Base-by-base conservation (phyloP, 2,329 filamentous ascomycete species). In the Claviceps arundinis region DNA sequence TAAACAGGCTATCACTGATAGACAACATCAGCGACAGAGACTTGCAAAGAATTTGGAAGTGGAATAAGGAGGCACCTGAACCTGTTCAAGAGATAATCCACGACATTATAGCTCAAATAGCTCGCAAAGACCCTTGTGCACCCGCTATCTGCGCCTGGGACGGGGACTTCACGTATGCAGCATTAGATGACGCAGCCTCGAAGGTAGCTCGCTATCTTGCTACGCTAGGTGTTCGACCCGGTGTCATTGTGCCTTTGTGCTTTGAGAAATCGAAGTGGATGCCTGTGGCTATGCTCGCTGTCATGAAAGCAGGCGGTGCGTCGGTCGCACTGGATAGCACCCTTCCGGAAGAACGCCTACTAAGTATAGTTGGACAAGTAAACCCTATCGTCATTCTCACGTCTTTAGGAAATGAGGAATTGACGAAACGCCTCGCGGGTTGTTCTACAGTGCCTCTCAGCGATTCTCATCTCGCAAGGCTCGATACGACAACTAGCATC, bases 241-340 rank as follows among this genome's bases (percentile, higher is more conserved):
- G 58, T 22, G 50, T 44, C 0, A 37, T 63, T 7, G 59, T 67
- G 11, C 64, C 64, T 1, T 53, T 68, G n/a, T 64, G 58, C 42
- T 68, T 69, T 47, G 64, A 66, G 30, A 69, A 68, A 54, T 68
- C 65, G 2, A 58, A 56, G 41, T 68, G 62, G 62, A 59, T 58
- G 1, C 46, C 59, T 8, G 60, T 68, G 2, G 60, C 62, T 1
- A 61, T 66, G 55, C 54, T 69, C 9, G 65, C 56, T 4, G 60
- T 68, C 0, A 52, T 70, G 37, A 68, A 66, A 51, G 61, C 65
- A 40, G 66, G 65, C 11, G 63, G 50, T 19, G 56, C 55, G 4
- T 55, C 49, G 1, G 54, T 60, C 3, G 44, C 52, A 16, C 34
- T 60, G n/a, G 56, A 59, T 22, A 38, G 38, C n/a, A 50, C 50